A percentile compares a stretch with the other conserved stretches of the same genome.
Conservation (phyloP, 768 basidiomycete species). For the Xerocomellus amylosporus region DNA sequence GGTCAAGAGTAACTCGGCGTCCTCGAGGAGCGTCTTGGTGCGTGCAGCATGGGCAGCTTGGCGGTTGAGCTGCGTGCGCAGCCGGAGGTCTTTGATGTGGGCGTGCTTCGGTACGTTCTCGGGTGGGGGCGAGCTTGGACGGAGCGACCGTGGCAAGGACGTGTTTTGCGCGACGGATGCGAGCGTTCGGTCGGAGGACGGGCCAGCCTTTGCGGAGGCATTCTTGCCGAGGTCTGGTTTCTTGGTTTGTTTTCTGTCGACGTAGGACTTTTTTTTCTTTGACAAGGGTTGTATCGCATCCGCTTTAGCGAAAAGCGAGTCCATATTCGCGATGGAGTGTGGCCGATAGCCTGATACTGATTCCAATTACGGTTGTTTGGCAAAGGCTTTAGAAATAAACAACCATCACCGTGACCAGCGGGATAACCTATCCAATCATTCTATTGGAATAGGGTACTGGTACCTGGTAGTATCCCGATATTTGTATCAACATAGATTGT, state of each 20-base stretch:
- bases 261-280: conserved; percentile 41
- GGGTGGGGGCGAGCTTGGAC: conserved; percentile 44
- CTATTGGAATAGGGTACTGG: too few species aligned
- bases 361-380: conserved; percentile 8
- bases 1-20: conserved; percentile 68
- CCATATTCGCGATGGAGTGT: conserved; percentile 38
- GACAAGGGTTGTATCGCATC: conserved; percentile 50
- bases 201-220: conserved; percentile 12
- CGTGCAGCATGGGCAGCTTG: conserved; percentile 62
- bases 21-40: conserved; percentile 58
- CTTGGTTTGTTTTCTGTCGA: conserved; percentile 19
- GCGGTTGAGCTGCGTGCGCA: conserved; percentile 64
- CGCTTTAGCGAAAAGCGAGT: conserved; percentile 69
- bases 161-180: conserved; percentile 59
- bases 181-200: conserved; percentile 48
- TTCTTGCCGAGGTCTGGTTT: conserved; percentile 20
- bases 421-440: too few species aligned
- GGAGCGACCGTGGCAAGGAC: conserved; percentile 66
- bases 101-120: conserved; percentile 48
- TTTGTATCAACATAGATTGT: not conserved
- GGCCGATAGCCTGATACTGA: not conserved
- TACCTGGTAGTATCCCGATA: too few species aligned
- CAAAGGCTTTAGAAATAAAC: conserved; percentile 18
- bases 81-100: conserved; percentile 72
- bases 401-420: too few species aligned